Evolutionary conservation across 75 land plant species (phyloP).

Genomic region (Picea sitchensis): DNA sequence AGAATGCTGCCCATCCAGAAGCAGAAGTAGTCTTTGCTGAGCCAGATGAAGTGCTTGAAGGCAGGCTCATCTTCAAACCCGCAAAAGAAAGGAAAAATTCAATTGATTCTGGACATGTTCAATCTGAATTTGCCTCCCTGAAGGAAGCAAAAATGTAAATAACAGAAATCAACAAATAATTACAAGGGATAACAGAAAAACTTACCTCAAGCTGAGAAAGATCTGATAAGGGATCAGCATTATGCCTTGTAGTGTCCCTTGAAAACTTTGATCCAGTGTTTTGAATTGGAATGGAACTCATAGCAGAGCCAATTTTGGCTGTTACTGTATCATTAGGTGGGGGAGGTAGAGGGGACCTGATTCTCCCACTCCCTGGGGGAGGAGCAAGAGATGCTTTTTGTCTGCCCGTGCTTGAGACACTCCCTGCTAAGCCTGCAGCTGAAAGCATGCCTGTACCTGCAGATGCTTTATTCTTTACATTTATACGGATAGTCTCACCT

Average conservation of each 20-base stretch:
- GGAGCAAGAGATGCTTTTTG: slow-evolving; percentile 72
- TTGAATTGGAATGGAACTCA: slow-evolving; percentile 14
- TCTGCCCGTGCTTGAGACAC: slow-evolving; percentile 35
- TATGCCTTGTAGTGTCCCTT: slow-evolving; percentile 23
- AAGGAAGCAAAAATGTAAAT: background rate
- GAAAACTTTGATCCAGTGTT: slow-evolving; percentile 12
- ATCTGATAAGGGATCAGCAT: slow-evolving; percentile 68
- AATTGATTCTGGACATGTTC: background rate
- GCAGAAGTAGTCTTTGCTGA: slow-evolving; percentile 35
- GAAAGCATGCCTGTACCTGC: slow-evolving; percentile 85
- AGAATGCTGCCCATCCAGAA: slow-evolving; percentile 79
- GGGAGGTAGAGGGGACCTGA: slow-evolving; percentile 90
- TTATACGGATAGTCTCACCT: slow-evolving; percentile 95
- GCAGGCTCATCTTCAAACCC: slow-evolving; percentile 51
- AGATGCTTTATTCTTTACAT: slow-evolving; percentile 75
- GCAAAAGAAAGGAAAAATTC: background rate
- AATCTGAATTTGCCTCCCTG: background rate
- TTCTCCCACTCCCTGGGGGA: slow-evolving; percentile 71
- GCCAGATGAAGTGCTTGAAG: slow-evolving; percentile 28
- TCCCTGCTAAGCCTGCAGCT: slow-evolving; percentile 61
- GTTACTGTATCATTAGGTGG: slow-evolving; percentile 92
- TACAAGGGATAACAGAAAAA: background rate
- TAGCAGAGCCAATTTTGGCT: slow-evolving; percentile 27
- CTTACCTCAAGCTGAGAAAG: slow-evolving; percentile 83
- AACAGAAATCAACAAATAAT: background rate